Base-by-base conservation (phyloP, 257 asterid species). In the Lithospermum erythrorhizon region DNA sequence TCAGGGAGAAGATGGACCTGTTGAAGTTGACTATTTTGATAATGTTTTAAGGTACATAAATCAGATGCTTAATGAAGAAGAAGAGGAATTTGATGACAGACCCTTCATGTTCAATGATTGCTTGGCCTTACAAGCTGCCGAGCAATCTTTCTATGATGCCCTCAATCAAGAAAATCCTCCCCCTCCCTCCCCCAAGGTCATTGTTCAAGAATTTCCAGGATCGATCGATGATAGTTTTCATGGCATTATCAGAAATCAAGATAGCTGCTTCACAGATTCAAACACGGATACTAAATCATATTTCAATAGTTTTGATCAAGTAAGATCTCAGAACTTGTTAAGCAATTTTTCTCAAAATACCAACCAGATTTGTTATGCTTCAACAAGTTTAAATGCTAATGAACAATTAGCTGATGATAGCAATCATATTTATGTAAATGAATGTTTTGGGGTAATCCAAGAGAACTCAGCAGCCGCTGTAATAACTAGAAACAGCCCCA, bases 61-160 rank as follows among this genome's bases (percentile, higher is more conserved):
- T 70, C 80, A 80, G 56, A 81, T 86, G 86, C 82, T 86, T 35
- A 84, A 81, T 87, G 94, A 87, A 24, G 67, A 63, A 68, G 95
- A 90, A 45, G 90, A 77, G 18, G 95, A 83, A 61, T 58, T 90
- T 53, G 87, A 57, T 18, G 79, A 76, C 14, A 81, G 75, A 67
- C 89, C 86, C 2, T 81, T 83, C 52, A 85, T 87, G 97, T 81
- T 87, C 55, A 81, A 75, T 4, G 89, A 87, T 24, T 77, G 78
- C 19, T 73, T 78, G 69, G 95, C 95, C 53, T 76, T 90, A 10
- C 90, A 84, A 60, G 90, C 95, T 8, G 79, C 90, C 1, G 94
- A 90, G 82, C 79, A 76, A 73, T 75, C 89, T 58, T 73, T 87
- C 63, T 77, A 57, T 62, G 90, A 81, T 70, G 90, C 62, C 61